These are phyloP conservation scores for Ciborinia camelliae DNA, from an alignment of 2,329 filamentous ascomycete genomes.

Conservation along the genomic window DNA sequence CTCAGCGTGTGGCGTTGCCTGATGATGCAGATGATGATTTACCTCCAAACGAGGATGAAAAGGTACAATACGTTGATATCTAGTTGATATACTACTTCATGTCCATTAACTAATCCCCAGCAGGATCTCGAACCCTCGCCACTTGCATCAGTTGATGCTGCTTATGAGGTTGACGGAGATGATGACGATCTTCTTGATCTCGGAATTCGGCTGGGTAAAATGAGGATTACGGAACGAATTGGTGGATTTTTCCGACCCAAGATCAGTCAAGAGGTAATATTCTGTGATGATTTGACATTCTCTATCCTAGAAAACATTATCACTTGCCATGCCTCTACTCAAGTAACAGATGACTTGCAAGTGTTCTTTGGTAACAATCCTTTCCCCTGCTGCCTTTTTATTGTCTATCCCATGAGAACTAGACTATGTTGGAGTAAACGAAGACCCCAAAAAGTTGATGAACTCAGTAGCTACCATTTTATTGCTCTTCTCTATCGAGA, in stretches of 20 bases:
- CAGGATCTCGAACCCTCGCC: slow-evolving; percentile 58
- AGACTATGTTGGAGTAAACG: too few relatives aligned
- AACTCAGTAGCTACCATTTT: neutral
- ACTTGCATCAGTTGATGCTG: slow-evolving; percentile 61
- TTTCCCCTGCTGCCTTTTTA: neutral
- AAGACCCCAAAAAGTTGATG: too few relatives aligned
- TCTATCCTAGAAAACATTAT: neutral
- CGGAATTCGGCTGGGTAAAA: slow-evolving; percentile 66
- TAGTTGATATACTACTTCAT: neutral
- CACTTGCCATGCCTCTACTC: neutral
- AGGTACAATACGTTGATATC: slow-evolving; percentile 33
- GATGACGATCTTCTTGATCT: slow-evolving; percentile 68
- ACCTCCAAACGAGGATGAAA: slow-evolving; percentile 51
- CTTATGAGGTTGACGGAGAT: slow-evolving; percentile 62
- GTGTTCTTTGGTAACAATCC: slow-evolving; percentile 9
- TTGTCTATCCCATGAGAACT: neutral
- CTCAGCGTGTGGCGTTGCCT: slow-evolving; percentile 35
- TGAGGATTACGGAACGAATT: slow-evolving; percentile 71
- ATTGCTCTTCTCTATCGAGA: too few relatives aligned
- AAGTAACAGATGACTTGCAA: slow-evolving; percentile 21
- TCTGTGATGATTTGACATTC: slow-evolving; percentile 35
- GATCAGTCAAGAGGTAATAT: slow-evolving; percentile 63
- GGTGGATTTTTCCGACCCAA: slow-evolving; percentile 69
- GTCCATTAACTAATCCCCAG: neutral
- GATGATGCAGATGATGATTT: slow-evolving; percentile 49